These are phyloP conservation scores for Epichloe scottii DNA, from an alignment of 2,329 filamentous ascomycete species.

Conservation along the genomic window DNA sequence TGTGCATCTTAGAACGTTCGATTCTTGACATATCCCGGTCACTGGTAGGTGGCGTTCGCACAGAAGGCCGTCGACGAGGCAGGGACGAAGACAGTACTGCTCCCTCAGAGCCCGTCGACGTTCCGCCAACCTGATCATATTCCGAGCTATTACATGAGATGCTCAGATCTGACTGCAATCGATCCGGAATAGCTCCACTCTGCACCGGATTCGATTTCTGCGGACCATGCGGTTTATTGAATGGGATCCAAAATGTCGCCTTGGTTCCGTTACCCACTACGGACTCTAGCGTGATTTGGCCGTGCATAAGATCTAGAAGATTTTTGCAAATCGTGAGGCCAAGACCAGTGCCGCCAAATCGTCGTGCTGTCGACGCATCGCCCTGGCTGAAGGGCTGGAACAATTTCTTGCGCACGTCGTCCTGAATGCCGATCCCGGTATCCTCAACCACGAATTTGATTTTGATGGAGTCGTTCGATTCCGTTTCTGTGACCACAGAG, in stretches of 20 bases:
- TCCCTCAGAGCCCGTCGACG: constrained; percentile 22
- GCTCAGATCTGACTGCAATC: constrained; percentile 50
- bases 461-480: constrained; percentile 51
- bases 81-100: constrained; percentile 11
- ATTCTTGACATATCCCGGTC: constrained; percentile 37
- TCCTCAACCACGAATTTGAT: constrained; percentile 65
- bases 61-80: constrained; percentile 20
- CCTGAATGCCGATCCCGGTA: constrained; percentile 70
- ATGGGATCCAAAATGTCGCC: constrained; percentile 66
- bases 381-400: constrained; percentile 77
- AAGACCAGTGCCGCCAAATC: constrained; percentile 68
- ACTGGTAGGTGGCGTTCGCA: constrained; percentile 23
- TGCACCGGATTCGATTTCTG: constrained; percentile 41
- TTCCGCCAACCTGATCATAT: constrained; percentile 34
- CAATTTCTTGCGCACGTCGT: constrained; percentile 57
- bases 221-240: constrained; percentile 51
- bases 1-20: constrained; percentile 50
- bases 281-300: constrained; percentile 59
- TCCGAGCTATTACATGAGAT: constrained; percentile 58
- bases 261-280: constrained; percentile 55
- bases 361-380: constrained; percentile 64
- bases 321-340: constrained; percentile 75
- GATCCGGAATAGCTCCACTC: constrained; percentile 52
- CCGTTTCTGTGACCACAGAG: constrained; percentile 48
- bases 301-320: constrained; percentile 66